Percentiles rank a stretch among this genome's conserved stretches.
These are phyloP conservation scores for Gastrolobium villosum DNA, from an alignment of 306 rosid genomes.

Conservation along the genomic window DNA sequence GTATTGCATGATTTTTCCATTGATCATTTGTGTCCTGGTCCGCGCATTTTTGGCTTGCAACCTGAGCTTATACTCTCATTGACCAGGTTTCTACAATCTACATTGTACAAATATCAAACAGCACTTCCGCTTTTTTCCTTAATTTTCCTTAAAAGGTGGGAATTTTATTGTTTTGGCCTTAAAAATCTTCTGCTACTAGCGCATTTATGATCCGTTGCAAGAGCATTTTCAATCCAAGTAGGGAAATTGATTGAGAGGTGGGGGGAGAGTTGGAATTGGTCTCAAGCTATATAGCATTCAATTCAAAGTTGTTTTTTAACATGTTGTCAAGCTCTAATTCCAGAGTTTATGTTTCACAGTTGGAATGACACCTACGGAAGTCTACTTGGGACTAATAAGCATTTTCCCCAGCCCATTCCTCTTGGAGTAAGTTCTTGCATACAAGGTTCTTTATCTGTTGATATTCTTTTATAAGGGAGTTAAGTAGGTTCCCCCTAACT, in stretches of 20 bases:
- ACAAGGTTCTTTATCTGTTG: neutral
- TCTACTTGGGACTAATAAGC: slow-evolving; percentile 73
- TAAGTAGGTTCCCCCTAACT: slow-evolving; percentile 36
- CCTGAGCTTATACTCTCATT: slow-evolving; percentile 5
- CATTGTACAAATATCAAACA: neutral
- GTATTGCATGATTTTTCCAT: slow-evolving; percentile 31
- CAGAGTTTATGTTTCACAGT: slow-evolving; percentile 56
- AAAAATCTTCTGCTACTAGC: slow-evolving; percentile 3
- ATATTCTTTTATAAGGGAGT: neutral
- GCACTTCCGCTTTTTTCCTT: neutral
- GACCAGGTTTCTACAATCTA: neutral
- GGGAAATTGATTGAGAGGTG: slow-evolving; percentile 2
- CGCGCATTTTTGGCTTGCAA: slow-evolving; percentile 2
- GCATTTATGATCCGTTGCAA: neutral
- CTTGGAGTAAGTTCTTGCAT: slow-evolving; percentile 70
- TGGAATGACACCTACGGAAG: slow-evolving; percentile 81
- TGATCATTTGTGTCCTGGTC: slow-evolving; percentile 16
- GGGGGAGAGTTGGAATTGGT: slow-evolving; percentile 16
- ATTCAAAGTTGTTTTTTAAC: slow-evolving; percentile 30
- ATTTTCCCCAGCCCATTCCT: slow-evolving; percentile 70
- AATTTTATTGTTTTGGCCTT: neutral
- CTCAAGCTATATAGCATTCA: slow-evolving; percentile 1
- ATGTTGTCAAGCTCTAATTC: slow-evolving; percentile 36
- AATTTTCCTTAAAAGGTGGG: neutral
- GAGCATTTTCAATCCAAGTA: slow-evolving; percentile 12